These are phyloP conservation scores for Cubamyces lactineus DNA, from an alignment of 768 basidiomycete species.

Conservation along the genomic window DNA sequence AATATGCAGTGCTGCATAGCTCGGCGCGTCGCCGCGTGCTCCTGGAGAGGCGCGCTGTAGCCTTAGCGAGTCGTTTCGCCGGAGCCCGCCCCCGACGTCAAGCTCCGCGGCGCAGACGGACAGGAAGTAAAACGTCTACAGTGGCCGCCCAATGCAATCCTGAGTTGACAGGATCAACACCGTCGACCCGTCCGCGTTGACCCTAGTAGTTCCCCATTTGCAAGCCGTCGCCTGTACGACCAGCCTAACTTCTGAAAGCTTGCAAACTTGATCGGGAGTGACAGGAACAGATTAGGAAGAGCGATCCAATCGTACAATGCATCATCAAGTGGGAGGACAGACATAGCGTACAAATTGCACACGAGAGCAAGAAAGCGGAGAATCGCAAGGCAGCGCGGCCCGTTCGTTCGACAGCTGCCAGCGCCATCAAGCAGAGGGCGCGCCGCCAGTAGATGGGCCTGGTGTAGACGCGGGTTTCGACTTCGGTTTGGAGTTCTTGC, in stretches of 20 bases:
- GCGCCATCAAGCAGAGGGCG: not conserved
- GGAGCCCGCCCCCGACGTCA: not conserved
- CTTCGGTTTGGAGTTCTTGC: slow-evolving; percentile 37
- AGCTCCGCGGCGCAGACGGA: not conserved
- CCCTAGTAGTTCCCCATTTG: not conserved
- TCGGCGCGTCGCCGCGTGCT: not conserved
- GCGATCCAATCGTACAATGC: slow-evolving; percentile 2
- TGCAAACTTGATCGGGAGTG: not conserved
- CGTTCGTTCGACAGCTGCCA: not conserved
- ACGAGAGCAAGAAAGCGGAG: not conserved
- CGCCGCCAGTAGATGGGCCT: slow-evolving; percentile 4
- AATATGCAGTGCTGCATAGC: not conserved
- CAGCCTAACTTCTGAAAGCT: not conserved
- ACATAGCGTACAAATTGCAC: slow-evolving; percentile 6
- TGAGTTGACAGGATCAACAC: not conserved
- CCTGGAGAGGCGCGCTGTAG: not conserved
- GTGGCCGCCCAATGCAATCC: not conserved
- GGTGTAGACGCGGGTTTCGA: slow-evolving; percentile 21
- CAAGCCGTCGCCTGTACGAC: slow-evolving; percentile 11
- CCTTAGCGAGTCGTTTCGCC: slow-evolving; percentile 1
- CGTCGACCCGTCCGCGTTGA: not conserved
- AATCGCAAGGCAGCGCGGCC: not conserved
- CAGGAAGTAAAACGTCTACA: not conserved
- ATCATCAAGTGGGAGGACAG: not conserved
- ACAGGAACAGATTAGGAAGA: not conserved